Base-by-base conservation (phyloP, 768 basidiomycete species). In the Mrakia blollopis region DNA sequence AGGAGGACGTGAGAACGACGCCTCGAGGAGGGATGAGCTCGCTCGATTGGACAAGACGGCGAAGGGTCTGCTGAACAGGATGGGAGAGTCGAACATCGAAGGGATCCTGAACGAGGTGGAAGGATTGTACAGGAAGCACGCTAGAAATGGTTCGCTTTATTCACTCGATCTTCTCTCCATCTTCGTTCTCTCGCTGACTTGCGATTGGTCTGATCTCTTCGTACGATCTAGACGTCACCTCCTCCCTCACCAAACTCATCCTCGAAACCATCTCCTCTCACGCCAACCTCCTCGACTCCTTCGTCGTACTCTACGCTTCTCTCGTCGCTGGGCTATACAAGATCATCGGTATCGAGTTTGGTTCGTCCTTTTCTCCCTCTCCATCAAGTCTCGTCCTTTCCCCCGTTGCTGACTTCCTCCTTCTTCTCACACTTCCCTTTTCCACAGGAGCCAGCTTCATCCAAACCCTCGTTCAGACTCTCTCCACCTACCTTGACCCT, bases 51-150 rank as follows among this genome's bases (percentile, higher is more conserved):
- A 86, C 3, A 87, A 90, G 67, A 92, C 91, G 80, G 83, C 93
- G 39, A 94, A 97, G 84, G 95, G 94, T 81, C 84, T 94, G 25
- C 86, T 97, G 68, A 97, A 98, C 83, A 88, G 91, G 93, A 92
- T 96, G 89, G 93, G 91, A 79, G 95, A 98, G 83, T 91, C 91
- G 82, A 97, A 95, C 79, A 90, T 96, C 75, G 85, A 87, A 3
- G 87, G 88, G 0, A 91, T 96, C 37, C 80, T 95, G 25, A 88
- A 88, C 61, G 87, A 88, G 54, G 85, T 94, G 21, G 93, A 95
- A 81, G 89, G 87, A 4, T 81, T 92, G 16, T 96, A 94, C 81
- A 87, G 92, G 72, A 88, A 88, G 37, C 85, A 93, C 83, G 86
- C 89, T 61, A 87, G 94, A 74, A 89, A 96, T 83, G 92, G 94